phyloP scores from a whole-genome alignment of 805 yeast species.

The Alloascoidea africana region DNA sequence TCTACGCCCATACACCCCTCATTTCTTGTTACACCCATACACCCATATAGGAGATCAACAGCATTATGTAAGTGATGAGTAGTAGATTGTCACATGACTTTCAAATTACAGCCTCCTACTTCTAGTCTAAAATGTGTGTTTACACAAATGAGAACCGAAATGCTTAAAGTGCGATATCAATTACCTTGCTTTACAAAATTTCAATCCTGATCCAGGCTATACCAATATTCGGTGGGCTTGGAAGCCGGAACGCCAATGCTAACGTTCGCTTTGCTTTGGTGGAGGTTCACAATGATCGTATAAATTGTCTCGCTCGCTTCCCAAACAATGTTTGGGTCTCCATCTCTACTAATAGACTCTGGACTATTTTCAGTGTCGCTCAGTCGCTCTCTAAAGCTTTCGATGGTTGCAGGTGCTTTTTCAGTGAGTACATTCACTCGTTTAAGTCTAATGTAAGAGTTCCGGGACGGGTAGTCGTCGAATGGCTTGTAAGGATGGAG shows the following conservation, averaged over 20 bases:
- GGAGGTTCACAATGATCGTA: neutral
- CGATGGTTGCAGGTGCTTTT: slow-evolving; percentile 10
- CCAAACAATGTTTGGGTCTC: slow-evolving; percentile 6
- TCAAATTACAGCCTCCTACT: too few relatives aligned
- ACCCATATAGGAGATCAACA: too few relatives aligned
- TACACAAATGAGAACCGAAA: too few relatives aligned
- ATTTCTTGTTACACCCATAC: too few relatives aligned
- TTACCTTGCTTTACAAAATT: too few relatives aligned
- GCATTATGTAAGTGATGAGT: too few relatives aligned
- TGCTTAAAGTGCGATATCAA: too few relatives aligned
- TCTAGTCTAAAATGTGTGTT: too few relatives aligned
- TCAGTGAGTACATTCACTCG: slow-evolving; percentile 9
- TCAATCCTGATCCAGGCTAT: neutral
- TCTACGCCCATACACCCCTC: too few relatives aligned
- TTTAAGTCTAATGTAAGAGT: slow-evolving; percentile 9
- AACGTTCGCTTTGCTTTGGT: neutral
- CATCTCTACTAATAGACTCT: slow-evolving; percentile 11
- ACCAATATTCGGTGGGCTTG: neutral
- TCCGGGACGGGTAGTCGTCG: slow-evolving; percentile 4
- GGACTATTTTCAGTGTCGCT: slow-evolving; percentile 10
- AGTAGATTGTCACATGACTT: too few relatives aligned
- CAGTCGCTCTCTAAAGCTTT: slow-evolving; percentile 10
- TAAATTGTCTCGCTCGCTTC: slow-evolving; percentile 2
- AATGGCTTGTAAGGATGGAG: slow-evolving; percentile 6
- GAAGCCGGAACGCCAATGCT: neutral